These are phyloP conservation scores for Platanthera guangdongensis DNA, from an alignment of 106 monocot genomes.

Conservation along the genomic window DNA sequence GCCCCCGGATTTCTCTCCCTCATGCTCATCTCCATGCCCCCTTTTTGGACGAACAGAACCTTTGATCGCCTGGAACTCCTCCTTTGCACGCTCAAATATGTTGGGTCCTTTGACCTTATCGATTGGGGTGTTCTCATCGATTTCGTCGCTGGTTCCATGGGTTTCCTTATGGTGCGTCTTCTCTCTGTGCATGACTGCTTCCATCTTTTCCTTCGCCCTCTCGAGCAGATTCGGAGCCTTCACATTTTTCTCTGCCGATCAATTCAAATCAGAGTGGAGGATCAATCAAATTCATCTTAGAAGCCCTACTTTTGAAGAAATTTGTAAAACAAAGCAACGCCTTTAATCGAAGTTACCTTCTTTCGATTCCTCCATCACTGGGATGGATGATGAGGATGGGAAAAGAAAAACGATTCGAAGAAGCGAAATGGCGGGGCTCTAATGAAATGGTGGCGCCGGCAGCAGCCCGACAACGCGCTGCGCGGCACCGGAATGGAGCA, in stretches of 20 bases:
- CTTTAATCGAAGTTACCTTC: background rate
- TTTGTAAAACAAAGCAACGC: background rate
- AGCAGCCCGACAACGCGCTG: too few species aligned
- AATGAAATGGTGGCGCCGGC: too few species aligned
- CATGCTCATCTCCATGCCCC: slow-evolving; percentile 7
- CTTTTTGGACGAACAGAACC: slow-evolving; percentile 60
- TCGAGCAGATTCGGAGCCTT: slow-evolving; percentile 35
- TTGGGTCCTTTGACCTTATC: slow-evolving; percentile 66
- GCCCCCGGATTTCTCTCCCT: slow-evolving; percentile 10
- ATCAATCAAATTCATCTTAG: background rate
- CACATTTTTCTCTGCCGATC: slow-evolving; percentile 9
- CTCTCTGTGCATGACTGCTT: slow-evolving; percentile 33
- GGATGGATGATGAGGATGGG: background rate
- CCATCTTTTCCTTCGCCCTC: slow-evolving; percentile 46
- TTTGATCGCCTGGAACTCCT: slow-evolving; percentile 75
- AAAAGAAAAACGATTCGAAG: background rate
- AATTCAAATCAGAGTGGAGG: background rate
- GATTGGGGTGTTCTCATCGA: slow-evolving; percentile 60
- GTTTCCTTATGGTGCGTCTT: slow-evolving; percentile 56
- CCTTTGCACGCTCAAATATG: slow-evolving; percentile 78
- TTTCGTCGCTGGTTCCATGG: slow-evolving; percentile 64
- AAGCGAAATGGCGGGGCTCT: background rate
- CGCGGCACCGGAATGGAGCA: too few species aligned
- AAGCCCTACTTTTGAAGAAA: background rate
- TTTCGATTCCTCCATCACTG: background rate